Evolutionary conservation across 305 asterid genomes (phyloP), one percentile per base, ranked within the genome.

Genomic region (Fraxinus xanthoxyloides): DNA sequence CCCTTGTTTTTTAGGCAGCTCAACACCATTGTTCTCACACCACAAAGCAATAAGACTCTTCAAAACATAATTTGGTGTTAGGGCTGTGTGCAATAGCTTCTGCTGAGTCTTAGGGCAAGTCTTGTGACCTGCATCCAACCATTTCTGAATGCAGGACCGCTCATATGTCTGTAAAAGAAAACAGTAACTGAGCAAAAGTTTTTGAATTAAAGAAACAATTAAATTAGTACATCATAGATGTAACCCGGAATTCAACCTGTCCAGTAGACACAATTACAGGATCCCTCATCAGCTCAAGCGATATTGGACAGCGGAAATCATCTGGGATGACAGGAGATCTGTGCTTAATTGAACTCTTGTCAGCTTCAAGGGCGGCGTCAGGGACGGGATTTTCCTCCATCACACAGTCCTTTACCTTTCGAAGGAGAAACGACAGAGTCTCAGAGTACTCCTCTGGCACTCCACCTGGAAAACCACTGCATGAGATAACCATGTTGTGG

Each of bases 251-350:
- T 34, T 78, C 80, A 61, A 95, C 99, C 98, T 95, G 99, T 46
- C 99, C 99, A 6, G 99, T 94, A 38, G 99, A 95, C 78, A 95
- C 99, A 84, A 95, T 95, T 9, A 95, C 99, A 15, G 99, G 99
- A 87, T 95, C 99, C 84, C 93, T 93, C 99, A 95, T 95, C 90
- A 95, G 89, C 90, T 95, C 99, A 7, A 95, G 97, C 0, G 99
- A 95, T 84, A 95, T 92, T 5, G 99, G 98, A 80, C 99, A 95
- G 21, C 99, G 97, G 76, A 95, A 95, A 84, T 95, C 97, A 85
- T 94, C 98, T 0, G 99, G 99, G 79, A 95, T 93, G 69, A 95
- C 93, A 0, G 98, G 98, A 82, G 98, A 92, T 83, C 98, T 86
- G 85, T 91, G 97, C 89, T 86, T 92, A 38, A 89, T 79, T 46